phyloP scores from a whole-genome alignment of 305 asterid species.

The Fraxinus dipetala region DNA sequence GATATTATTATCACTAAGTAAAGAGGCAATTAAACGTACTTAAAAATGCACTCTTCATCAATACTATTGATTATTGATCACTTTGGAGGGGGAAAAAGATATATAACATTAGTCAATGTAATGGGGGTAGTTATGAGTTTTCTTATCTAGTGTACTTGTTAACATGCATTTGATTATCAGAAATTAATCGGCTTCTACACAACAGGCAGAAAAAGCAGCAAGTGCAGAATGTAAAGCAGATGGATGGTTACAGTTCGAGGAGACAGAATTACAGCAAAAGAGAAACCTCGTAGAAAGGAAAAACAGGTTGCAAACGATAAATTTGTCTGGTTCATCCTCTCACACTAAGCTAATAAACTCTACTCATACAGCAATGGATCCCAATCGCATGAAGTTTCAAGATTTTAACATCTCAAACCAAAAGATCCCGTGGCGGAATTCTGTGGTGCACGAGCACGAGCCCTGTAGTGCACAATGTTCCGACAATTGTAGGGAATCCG shows the following conservation, averaged over 20 bases:
- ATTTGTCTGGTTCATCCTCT: slow-evolving; percentile 46
- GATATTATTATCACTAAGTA: neutral
- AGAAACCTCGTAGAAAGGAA: slow-evolving; percentile 47
- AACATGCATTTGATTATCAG: slow-evolving; percentile 39
- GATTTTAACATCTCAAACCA: slow-evolving; percentile 31
- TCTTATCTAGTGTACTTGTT: neutral
- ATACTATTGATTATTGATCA: neutral
- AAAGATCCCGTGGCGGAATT: slow-evolving; percentile 24
- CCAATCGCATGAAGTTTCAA: slow-evolving; percentile 19
- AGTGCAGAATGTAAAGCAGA: slow-evolving; percentile 1
- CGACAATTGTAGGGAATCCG: slow-evolving; percentile 26
- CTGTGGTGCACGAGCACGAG: neutral
- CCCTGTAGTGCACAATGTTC: neutral
- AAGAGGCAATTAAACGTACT: neutral
- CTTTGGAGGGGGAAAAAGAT: neutral
- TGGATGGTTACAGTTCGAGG: slow-evolving; percentile 74
- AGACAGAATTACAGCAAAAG: slow-evolving; percentile 36
- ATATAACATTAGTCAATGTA: too few species aligned
- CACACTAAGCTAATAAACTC: slow-evolving; percentile 30
- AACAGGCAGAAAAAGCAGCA: slow-evolving; percentile 35
- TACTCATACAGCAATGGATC: slow-evolving; percentile 17
- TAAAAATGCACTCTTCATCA: neutral
- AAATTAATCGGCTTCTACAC: slow-evolving; percentile 32
- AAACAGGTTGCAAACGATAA: slow-evolving; percentile 80
- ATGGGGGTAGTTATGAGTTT: too few species aligned